A percentile compares a stretch with the other conserved stretches of the same genome.
Evolutionary conservation across 2,329 filamentous ascomycete genomes (phyloP).

Genomic region (Colletotrichum shisoi): DNA sequence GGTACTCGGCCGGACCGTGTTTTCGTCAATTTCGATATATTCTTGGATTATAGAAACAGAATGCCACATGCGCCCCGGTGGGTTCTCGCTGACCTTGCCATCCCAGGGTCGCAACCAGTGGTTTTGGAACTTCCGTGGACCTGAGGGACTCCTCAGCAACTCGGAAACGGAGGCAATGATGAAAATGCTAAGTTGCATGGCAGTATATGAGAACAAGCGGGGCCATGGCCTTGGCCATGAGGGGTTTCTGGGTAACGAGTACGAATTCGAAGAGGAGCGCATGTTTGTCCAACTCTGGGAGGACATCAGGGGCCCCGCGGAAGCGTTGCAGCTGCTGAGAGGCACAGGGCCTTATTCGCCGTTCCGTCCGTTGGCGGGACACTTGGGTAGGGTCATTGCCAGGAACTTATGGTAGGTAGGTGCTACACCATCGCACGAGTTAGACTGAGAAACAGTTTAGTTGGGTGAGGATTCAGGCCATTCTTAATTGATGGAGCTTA

Average conservation of each 20-base stretch:
- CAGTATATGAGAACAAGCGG: neutral
- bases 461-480: no score
- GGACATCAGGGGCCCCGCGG: conserved; percentile 13
- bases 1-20: conserved; percentile 3
- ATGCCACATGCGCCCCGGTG: conserved; percentile 11
- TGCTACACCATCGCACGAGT: no score
- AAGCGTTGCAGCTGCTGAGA: conserved; percentile 3
- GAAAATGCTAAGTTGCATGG: conserved; percentile 8
- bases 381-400: neutral
- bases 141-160: neutral
- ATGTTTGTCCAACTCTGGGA: conserved; percentile 17
- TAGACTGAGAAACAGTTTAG: no score
- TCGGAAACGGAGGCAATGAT: neutral
- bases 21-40: neutral
- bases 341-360: conserved; percentile 9
- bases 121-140: neutral
- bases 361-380: neutral
- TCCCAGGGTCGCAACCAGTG: neutral
- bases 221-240: no score
- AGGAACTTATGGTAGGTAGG: no score
- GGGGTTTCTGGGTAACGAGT: conserved; percentile 6
- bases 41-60: conserved; percentile 2
- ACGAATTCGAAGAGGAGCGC: conserved; percentile 9
- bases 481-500: neutral
- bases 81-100: conserved; percentile 17